Conservation (phyloP, 169 alveolate species). For the Theileria luwenshuni region DNA sequence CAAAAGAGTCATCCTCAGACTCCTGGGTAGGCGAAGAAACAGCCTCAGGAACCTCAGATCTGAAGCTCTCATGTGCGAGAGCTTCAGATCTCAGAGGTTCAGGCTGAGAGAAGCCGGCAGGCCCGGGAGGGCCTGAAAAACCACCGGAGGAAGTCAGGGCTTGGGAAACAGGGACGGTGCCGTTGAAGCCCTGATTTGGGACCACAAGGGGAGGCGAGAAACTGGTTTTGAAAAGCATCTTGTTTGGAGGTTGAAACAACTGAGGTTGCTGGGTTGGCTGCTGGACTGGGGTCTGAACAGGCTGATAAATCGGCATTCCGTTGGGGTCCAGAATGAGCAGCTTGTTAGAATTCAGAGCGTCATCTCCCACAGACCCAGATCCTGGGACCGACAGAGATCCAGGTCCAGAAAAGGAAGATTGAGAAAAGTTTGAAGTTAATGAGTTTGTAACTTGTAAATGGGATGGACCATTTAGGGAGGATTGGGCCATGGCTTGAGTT, state of each 20-base stretch:
- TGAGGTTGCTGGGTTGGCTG: neutral
- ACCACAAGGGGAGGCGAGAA: neutral
- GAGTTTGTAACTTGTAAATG: neutral
- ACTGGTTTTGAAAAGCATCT: neutral
- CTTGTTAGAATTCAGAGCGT: neutral
- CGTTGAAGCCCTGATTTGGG: neutral
- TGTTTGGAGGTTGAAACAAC: neutral
- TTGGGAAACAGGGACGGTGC: neutral
- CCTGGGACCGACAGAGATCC: slow-evolving; percentile 59
- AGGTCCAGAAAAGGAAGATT: neutral
- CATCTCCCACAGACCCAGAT: neutral
- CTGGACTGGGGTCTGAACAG: neutral
- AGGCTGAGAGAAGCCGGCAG: neutral
- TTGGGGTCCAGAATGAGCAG: neutral
- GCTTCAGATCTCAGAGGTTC: neutral
- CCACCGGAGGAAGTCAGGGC: neutral
- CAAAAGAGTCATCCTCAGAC: neutral
- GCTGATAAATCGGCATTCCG: slow-evolving; percentile 7
- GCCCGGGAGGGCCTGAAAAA: neutral
- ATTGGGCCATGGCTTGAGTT: slow-evolving; percentile 74
- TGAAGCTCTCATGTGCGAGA: neutral
- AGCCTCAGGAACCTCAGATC: neutral
- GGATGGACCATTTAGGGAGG: slow-evolving; percentile 28
- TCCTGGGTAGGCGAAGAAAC: too few species aligned
- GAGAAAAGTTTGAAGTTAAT: neutral